Conservation (phyloP, 1,284 basidiomycete species). For the Abortiporus biennis region DNA sequence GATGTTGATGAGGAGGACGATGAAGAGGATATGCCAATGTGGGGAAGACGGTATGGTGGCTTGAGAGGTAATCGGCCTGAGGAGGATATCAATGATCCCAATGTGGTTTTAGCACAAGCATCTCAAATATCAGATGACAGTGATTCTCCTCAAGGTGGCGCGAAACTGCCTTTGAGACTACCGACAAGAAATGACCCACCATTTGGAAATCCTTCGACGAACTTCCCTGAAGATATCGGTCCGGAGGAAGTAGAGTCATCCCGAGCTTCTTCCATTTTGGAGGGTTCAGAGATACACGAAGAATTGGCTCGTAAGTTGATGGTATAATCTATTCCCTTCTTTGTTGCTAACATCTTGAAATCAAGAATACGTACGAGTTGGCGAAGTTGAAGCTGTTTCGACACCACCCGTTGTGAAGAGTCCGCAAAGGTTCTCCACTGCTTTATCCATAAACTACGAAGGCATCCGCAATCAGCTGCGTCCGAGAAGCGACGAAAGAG, state of each 20-base stretch:
- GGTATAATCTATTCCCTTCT: not conserved
- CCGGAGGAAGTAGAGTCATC: constrained; percentile 55
- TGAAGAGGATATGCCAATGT: constrained; percentile 18
- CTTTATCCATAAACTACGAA: constrained; percentile 19
- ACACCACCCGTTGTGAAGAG: constrained; percentile 40
- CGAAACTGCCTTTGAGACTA: constrained; percentile 25
- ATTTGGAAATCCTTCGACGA: constrained; percentile 24
- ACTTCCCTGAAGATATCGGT: constrained; percentile 37
- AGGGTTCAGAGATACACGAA: constrained; percentile 26
- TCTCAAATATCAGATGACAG: constrained; percentile 14
- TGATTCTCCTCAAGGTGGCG: constrained; percentile 15
- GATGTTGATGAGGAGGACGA: constrained; percentile 10
- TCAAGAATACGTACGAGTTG: constrained; percentile 44
- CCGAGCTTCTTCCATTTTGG: constrained; percentile 43
- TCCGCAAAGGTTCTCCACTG: constrained; percentile 36
- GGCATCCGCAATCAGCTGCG: constrained; percentile 8
- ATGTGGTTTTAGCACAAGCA: constrained; percentile 20
- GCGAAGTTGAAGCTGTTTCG: constrained; percentile 43
- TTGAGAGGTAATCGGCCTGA: constrained; percentile 18
- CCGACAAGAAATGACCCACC: constrained; percentile 24
- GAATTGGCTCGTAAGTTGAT: constrained; percentile 38
- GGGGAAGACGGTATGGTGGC: constrained; percentile 24
- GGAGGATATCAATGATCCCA: constrained; percentile 16
- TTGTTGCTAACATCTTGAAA: constrained; percentile 10
- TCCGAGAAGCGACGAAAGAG: constrained; percentile 8